phyloP scores from a whole-genome alignment of 495 filamentous ascomycete species.

The Aspergillus hancockii region DNA sequence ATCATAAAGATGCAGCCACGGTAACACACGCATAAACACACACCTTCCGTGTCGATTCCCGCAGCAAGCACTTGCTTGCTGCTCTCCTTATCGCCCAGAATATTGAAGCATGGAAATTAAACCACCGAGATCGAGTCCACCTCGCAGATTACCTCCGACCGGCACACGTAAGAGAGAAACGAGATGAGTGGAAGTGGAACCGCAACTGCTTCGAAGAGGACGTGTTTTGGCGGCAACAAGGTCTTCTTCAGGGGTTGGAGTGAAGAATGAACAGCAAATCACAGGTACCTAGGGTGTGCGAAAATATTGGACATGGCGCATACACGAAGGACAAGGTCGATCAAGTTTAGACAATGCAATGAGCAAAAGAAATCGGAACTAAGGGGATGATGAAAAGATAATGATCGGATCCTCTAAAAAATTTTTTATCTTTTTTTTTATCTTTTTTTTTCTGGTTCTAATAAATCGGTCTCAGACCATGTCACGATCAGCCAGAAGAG shows the following conservation, averaged over 20 bases:
- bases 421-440: constrained; percentile 5
- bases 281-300: constrained; percentile 30
- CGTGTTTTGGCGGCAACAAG: constrained; percentile 2
- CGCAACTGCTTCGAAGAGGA: constrained; percentile 12
- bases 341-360: constrained; percentile 26
- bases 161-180: constrained; percentile 20
- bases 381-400: constrained; percentile 17
- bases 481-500: constrained; percentile 19
- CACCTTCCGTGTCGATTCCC: constrained; percentile 55
- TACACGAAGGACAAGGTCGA: constrained; percentile 25
- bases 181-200: constrained; percentile 12
- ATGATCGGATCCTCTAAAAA: constrained; percentile 2
- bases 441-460: constrained; percentile 9
- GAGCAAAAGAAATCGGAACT: constrained; percentile 20
- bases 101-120: constrained; percentile 53
- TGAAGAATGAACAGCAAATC: constrained; percentile 25
- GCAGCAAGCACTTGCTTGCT: constrained; percentile 59
- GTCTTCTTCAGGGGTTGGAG: constrained; percentile 21
- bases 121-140: constrained; percentile 27
- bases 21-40: constrained; percentile 25
- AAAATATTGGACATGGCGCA: constrained; percentile 33
- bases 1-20: constrained; percentile 11
- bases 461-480: constrained; percentile 20
- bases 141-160: constrained; percentile 33
- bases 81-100: constrained; percentile 54